These are phyloP conservation scores for Pichia rugopelliculosa DNA, from an alignment of 805 yeast species.

Conservation along the genomic window DNA sequence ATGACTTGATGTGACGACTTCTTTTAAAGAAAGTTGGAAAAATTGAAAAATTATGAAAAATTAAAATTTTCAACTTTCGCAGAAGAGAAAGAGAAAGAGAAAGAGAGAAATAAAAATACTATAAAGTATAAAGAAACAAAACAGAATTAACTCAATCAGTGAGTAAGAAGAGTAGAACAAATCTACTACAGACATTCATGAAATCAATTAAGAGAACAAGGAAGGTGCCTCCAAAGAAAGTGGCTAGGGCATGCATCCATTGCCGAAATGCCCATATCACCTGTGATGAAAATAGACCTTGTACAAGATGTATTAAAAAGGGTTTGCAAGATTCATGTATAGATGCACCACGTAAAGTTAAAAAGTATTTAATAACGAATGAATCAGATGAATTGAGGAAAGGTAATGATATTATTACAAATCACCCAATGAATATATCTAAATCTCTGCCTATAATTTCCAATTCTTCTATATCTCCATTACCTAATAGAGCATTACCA, in stretches of 20 bases:
- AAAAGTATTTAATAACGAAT: constrained; percentile 57
- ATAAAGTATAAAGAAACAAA: background rate
- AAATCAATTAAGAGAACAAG: constrained; percentile 10
- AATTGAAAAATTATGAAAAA: background rate
- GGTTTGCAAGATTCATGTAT: constrained; percentile 65
- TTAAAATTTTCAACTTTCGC: no score
- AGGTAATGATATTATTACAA: no score
- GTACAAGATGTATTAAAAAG: constrained; percentile 66
- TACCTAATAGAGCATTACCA: no score
- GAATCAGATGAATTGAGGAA: constrained; percentile 32
- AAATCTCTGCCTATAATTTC: background rate
- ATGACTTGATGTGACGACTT: no score
- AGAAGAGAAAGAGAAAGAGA: no score
- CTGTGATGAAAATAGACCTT: constrained; percentile 62
- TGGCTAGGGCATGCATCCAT: constrained; percentile 81
- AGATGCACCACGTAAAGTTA: constrained; percentile 84
- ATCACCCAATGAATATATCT: background rate
- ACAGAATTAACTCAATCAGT: background rate
- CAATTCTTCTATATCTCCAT: background rate
- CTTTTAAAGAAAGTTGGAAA: background rate
- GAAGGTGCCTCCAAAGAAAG: constrained; percentile 47
- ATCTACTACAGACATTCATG: background rate
- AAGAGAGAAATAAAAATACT: no score
- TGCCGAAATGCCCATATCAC: constrained; percentile 90
- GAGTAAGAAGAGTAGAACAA: background rate